Evolutionary conservation across 768 basidiomycete genomes (phyloP).

Genomic region (Lenzites betulinus): DNA sequence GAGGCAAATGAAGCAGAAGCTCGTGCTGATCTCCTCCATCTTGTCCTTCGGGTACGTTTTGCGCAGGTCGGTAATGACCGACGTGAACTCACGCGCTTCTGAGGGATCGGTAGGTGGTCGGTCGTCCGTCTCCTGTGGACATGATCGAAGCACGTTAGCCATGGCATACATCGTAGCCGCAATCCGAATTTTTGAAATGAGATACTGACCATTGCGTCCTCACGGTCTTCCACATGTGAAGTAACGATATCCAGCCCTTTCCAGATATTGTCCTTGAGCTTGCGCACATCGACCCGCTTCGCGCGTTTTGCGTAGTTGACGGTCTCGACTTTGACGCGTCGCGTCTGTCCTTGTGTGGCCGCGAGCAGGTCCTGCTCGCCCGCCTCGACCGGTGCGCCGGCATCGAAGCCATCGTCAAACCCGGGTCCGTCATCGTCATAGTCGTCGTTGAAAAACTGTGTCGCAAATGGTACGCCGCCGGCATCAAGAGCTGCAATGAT

Average conservation of each 20-base stretch:
- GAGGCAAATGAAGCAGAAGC: slow-evolving; percentile 98
- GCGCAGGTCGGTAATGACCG: slow-evolving; percentile 82
- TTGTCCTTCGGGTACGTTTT: slow-evolving; percentile 87
- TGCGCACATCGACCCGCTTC: slow-evolving; percentile 94
- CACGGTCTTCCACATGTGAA: slow-evolving; percentile 40
- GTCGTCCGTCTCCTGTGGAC: slow-evolving; percentile 55
- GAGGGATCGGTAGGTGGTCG: slow-evolving; percentile 57
- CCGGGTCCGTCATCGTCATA: slow-evolving; percentile 62
- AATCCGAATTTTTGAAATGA: not conserved
- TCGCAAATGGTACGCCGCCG: slow-evolving; percentile 79
- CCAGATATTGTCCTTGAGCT: slow-evolving; percentile 98
- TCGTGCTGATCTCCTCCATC: slow-evolving; percentile 98
- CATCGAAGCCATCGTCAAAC: slow-evolving; percentile 67
- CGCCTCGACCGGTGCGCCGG: slow-evolving; percentile 45
- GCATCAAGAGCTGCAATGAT: slow-evolving; percentile 41
- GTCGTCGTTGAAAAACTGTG: slow-evolving; percentile 96
- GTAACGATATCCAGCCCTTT: slow-evolving; percentile 82
- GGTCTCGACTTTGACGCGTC: slow-evolving; percentile 81
- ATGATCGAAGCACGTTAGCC: too few relatives aligned
- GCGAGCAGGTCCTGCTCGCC: slow-evolving; percentile 89
- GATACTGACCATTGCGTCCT: slow-evolving; percentile 29
- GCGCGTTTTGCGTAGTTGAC: slow-evolving; percentile 96
- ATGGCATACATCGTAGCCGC: not conserved
- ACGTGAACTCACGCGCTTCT: slow-evolving; percentile 70
- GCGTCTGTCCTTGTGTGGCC: slow-evolving; percentile 72